phyloP scores from a whole-genome alignment of 2,329 filamentous ascomycete species.

The Colletotrichum eleusines region DNA sequence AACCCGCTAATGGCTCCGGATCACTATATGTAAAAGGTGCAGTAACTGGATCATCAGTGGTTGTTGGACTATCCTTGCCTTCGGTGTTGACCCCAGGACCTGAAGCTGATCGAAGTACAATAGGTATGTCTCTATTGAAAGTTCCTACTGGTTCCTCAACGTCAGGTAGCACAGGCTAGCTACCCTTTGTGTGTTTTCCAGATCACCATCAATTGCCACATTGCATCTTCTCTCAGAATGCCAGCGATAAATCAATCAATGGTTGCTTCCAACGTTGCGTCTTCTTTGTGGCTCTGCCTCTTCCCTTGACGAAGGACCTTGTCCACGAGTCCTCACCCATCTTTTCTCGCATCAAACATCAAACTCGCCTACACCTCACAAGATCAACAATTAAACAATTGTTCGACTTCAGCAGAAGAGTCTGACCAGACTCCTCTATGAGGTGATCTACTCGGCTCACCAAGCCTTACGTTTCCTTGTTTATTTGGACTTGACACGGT shows the following conservation, averaged over 20 bases:
- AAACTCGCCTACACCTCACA: background rate
- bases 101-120: background rate
- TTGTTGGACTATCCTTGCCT: background rate
- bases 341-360: background rate
- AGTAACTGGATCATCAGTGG: background rate
- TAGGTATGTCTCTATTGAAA: background rate
- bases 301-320: background rate
- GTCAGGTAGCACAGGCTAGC: background rate
- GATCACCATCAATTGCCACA: background rate
- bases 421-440: background rate
- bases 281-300: background rate
- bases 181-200: background rate
- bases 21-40: background rate
- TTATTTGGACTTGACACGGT: background rate
- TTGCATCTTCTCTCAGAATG: background rate
- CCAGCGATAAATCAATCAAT: background rate
- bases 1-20: background rate
- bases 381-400: background rate
- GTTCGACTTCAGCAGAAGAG: background rate
- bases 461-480: background rate
- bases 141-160: background rate
- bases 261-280: background rate
- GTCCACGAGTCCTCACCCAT: background rate
- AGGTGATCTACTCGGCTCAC: no score
- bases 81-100: background rate